Evolutionary conservation across 2,329 filamentous ascomycete genomes (phyloP).

Genomic region (Lasiodiplodia theobromae): DNA sequence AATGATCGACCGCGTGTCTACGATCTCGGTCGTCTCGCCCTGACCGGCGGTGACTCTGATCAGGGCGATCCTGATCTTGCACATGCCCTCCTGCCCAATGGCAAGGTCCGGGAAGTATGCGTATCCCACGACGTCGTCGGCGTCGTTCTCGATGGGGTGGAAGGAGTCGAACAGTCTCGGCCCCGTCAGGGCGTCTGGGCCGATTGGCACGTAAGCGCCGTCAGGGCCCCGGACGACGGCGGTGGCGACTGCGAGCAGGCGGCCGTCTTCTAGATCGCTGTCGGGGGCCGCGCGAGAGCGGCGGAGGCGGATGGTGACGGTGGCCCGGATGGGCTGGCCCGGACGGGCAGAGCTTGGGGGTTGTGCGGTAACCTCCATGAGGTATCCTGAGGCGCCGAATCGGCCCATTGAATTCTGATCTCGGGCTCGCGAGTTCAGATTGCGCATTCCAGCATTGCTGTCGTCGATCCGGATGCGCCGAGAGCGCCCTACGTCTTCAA

Average conservation of each 20-base stretch:
- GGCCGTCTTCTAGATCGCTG: constrained; percentile 21
- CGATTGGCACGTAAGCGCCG: constrained; percentile 18
- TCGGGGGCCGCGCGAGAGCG: constrained; percentile 14
- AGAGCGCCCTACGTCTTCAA: constrained; percentile 29
- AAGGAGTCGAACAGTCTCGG: constrained; percentile 40
- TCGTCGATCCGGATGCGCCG: constrained; percentile 26
- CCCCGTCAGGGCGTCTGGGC: constrained; percentile 19
- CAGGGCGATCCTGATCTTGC: constrained; percentile 47
- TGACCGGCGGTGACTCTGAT: constrained; percentile 36
- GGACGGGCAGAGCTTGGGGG: constrained; percentile 44
- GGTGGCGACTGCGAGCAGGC: constrained; percentile 24
- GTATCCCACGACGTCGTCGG: constrained; percentile 44
- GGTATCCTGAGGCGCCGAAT: constrained; percentile 36
- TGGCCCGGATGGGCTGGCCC: constrained; percentile 41
- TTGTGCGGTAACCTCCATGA: constrained; percentile 49
- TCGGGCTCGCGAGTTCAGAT: constrained; percentile 22
- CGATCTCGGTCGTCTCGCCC: constrained; percentile 27
- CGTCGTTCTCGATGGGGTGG: constrained; percentile 44
- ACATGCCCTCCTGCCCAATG: constrained; percentile 46
- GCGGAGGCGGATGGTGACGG: constrained; percentile 31
- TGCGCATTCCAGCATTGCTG: constrained; percentile 28
- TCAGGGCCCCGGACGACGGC: constrained; percentile 14
- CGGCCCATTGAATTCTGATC: constrained; percentile 27
- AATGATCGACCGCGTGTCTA: constrained; percentile 23
- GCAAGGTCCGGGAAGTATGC: constrained; percentile 47